Evolutionary conservation across 176 grass and related monocot genomes (phyloP).

Genomic region (Ensete ventricosum): DNA sequence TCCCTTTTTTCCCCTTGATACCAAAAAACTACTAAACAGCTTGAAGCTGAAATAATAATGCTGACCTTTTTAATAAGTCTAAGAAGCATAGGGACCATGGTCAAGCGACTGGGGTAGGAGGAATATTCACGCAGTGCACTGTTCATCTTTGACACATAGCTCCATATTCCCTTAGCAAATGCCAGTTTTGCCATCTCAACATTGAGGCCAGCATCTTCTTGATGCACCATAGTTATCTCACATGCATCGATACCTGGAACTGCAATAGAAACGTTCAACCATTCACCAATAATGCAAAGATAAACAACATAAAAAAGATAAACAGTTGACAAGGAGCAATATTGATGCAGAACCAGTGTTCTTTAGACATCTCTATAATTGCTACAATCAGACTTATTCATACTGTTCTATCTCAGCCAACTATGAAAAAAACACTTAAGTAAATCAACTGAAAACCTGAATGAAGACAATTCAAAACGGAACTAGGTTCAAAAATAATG

Average conservation of each 20-base stretch:
- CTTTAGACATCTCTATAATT: background rate
- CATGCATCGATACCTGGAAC: conserved; percentile 81
- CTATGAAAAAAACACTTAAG: background rate
- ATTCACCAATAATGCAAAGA: background rate
- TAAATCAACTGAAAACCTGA: background rate
- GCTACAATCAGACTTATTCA: background rate
- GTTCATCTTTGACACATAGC: conserved; percentile 89
- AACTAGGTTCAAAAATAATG: background rate
- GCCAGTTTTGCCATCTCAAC: conserved; percentile 90
- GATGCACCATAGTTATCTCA: conserved; percentile 76
- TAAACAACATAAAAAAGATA: background rate
- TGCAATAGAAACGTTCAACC: conserved; percentile 27
- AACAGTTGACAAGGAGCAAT: background rate
- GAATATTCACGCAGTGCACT: conserved; percentile 72
- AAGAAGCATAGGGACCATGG: conserved; percentile 51
- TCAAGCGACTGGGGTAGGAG: conserved; percentile 12
- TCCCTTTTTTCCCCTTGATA: background rate
- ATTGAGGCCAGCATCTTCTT: conserved; percentile 88
- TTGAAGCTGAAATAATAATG: conserved; percentile 6
- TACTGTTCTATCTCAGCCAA: background rate
- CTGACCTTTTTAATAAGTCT: conserved; percentile 70
- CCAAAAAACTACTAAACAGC: background rate
- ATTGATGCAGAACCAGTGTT: background rate
- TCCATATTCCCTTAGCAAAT: conserved; percentile 97
- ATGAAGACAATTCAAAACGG: background rate